A percentile compares a stretch with the other conserved stretches of the same genome.
These are phyloP conservation scores for Nemania serpens DNA, from an alignment of 2,329 filamentous ascomycete genomes.

Conservation along the genomic window DNA sequence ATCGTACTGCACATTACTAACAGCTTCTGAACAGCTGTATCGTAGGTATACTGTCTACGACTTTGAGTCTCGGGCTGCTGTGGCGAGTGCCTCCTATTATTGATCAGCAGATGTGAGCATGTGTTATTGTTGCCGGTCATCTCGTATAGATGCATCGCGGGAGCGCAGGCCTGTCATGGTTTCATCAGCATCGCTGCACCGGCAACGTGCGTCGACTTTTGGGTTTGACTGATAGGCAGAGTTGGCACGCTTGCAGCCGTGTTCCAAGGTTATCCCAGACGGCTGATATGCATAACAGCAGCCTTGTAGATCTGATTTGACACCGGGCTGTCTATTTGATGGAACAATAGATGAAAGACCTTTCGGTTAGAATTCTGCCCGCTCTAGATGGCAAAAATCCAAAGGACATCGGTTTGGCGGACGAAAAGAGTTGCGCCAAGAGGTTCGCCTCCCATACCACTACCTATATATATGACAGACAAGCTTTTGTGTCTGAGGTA, in stretches of 20 bases:
- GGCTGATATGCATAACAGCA: constrained; percentile 2
- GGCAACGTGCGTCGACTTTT: constrained; percentile 5
- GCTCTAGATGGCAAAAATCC: not conserved
- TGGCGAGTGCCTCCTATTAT: constrained; percentile 3
- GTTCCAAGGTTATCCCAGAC: constrained; percentile 11
- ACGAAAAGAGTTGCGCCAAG: not conserved
- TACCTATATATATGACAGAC: not conserved
- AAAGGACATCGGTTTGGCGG: not conserved
- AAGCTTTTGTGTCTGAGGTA: constrained; percentile 9
- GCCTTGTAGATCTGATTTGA: constrained; percentile 14
- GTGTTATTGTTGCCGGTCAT: not conserved
- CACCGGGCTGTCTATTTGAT: constrained; percentile 2
- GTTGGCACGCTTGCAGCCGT: not conserved
- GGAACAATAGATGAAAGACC: constrained; percentile 5
- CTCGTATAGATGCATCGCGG: constrained; percentile 13
- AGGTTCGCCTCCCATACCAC: not conserved
- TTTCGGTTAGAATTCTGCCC: not conserved
- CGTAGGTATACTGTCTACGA: not conserved
- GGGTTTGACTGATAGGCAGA: not conserved
- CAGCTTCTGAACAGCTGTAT: not conserved
- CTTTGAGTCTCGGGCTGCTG: not conserved
- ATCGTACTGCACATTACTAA: not conserved
- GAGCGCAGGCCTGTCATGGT: constrained; percentile 19
- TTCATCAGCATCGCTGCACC: constrained; percentile 19
- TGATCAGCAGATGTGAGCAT: not conserved